Evolutionary conservation across 2,329 filamentous ascomycete species (phyloP).

Genomic region (Phaeomoniella chlamydospora): DNA sequence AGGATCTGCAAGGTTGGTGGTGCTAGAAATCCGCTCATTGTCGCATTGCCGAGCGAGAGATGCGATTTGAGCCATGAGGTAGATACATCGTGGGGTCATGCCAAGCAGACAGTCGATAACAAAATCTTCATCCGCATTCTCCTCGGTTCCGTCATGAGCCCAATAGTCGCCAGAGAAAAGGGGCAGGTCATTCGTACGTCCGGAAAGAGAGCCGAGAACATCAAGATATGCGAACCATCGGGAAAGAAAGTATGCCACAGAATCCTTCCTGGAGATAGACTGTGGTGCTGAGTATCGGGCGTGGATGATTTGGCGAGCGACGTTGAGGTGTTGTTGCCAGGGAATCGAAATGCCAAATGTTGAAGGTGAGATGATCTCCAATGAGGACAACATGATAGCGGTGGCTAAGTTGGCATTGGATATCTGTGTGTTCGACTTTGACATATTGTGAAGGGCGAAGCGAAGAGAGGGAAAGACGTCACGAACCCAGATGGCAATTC

Average conservation of each 20-base stretch:
- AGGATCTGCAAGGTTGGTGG: conserved; percentile 31
- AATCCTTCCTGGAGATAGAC: conserved; percentile 37
- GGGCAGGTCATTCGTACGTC: conserved; percentile 38
- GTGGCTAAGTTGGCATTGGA: conserved; percentile 64
- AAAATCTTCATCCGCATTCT: conserved; percentile 45
- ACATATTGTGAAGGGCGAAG: conserved; percentile 46
- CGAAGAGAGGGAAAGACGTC: conserved; percentile 55
- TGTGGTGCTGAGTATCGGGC: conserved; percentile 46
- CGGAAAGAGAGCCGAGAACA: conserved; percentile 57
- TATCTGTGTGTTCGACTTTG: conserved; percentile 54
- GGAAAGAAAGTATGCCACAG: conserved; percentile 58
- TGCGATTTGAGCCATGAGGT: conserved; percentile 57
- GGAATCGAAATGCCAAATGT: conserved; percentile 68
- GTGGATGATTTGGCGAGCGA: conserved; percentile 62
- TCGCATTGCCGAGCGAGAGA: conserved; percentile 58
- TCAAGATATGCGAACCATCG: conserved; percentile 79
- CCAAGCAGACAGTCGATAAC: conserved; percentile 71
- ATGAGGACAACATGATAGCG: conserved; percentile 69
- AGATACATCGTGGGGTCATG: conserved; percentile 58
- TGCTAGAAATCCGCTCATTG: conserved; percentile 42
- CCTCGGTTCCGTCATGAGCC: conserved; percentile 31
- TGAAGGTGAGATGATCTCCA: conserved; percentile 71
- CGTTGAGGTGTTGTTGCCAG: conserved; percentile 66
- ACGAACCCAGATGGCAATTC: conserved; percentile 68
- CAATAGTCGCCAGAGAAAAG: conserved; percentile 36